phyloP scores from a whole-genome alignment of 2,329 filamentous ascomycete species.

The Calonectria crousiana region DNA sequence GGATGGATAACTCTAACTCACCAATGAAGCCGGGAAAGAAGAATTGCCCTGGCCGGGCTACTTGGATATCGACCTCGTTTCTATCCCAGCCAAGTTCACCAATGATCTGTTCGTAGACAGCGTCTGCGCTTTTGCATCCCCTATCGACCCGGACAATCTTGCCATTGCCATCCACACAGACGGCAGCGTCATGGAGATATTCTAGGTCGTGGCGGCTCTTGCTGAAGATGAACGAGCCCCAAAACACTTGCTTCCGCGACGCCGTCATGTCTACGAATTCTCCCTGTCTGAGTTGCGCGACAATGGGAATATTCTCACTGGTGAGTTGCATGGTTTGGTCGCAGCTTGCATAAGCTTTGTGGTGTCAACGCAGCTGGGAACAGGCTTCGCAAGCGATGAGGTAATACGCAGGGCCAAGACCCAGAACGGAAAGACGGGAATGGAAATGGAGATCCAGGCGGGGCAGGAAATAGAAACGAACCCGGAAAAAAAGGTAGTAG shows the following conservation, averaged over 20 bases:
- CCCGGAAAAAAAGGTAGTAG: no score
- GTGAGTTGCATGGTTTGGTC: not conserved
- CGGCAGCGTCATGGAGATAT: conserved; percentile 62
- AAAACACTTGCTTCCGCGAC: conserved; percentile 59
- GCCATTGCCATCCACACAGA: conserved; percentile 64
- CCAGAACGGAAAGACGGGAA: not conserved
- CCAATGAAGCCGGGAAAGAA: conserved; percentile 89
- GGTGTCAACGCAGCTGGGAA: not conserved
- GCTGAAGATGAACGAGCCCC: conserved; percentile 69
- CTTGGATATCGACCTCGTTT: conserved; percentile 53
- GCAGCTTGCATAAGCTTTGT: not conserved
- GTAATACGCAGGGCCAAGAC: not conserved
- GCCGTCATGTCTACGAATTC: conserved; percentile 25
- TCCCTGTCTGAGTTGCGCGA: not conserved
- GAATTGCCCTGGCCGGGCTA: conserved; percentile 68
- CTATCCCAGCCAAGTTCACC: conserved; percentile 59
- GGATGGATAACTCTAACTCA: conserved; percentile 54
- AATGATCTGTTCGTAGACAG: conserved; percentile 50
- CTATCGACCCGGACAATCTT: conserved; percentile 63
- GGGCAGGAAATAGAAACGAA: no score
- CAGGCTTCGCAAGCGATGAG: not conserved
- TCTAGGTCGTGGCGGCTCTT: conserved; percentile 61
- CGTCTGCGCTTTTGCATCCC: conserved; percentile 47
- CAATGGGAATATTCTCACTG: not conserved
- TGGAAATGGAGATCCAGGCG: not conserved